Base-by-base conservation (phyloP, 1,284 basidiomycete species). In the Marasmius oreades region DNA sequence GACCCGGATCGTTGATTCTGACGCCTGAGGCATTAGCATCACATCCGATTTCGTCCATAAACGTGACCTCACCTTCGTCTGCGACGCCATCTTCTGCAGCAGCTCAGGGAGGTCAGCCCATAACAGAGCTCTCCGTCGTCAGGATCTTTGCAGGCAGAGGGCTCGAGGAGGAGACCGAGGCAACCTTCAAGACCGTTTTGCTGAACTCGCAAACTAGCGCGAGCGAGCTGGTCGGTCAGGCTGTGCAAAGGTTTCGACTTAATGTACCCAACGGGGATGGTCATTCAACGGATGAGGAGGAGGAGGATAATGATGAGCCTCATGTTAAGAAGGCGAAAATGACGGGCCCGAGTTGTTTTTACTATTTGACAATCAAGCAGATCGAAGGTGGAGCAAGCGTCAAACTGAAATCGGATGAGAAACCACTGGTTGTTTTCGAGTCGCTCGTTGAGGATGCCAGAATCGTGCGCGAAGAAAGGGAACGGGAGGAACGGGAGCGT, bases 151-250 rank as follows among this genome's bases (percentile, higher is more conserved):
- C 95, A 0, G 96, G 95, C 8, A 86, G 90, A 60, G 79, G 88
- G 61, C 67, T 94, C 18, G 42, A 43, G 18, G 42, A 43, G 55
- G 86, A 95, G 67, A 93, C 92, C 1, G 95, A 98, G 63, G 92
- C 94, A 2, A 97, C 95, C 0, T 99, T 98, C 81, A 98, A 98
- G 77, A 98, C 96, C 1, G 96, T 97, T 0, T 73, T 98, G 20
- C 82, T 98, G 59, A 98, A 95, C 66, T 78, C 90, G 7, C 86
- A 85, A 4, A 98, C 95, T 0, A 90, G 88, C 0, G 84, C 92
- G 0, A 73, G 78, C 0, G 95, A 98, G 56, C 84, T 99, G 24
- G 82, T 98, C 48, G 81, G 84, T 50, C 95, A 99, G 73, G 91
- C 95, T 3, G 87, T 95, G 60, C 95, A 98, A 71, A 85, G 96